Percentiles rank a stretch among this genome's conserved stretches.
phyloP scores from a whole-genome alignment of 1,284 basidiomycete species.

The Pyrrhoderma lamaoense region DNA sequence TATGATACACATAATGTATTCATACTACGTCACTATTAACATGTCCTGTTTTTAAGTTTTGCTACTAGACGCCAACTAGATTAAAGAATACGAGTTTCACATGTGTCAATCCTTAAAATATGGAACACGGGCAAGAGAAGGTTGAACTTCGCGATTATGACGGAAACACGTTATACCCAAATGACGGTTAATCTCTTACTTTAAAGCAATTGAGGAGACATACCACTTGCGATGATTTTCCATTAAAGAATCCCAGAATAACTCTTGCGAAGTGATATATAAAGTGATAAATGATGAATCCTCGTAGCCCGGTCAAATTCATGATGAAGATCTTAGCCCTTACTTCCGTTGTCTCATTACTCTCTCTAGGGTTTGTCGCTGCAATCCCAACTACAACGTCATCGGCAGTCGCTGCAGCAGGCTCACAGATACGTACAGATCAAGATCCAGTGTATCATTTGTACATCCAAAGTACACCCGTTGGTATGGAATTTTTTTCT shows the following conservation, averaged over 20 bases:
- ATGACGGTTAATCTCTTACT: too few relatives aligned
- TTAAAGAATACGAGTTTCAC: not conserved
- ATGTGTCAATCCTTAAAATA: not conserved
- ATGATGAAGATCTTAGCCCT: conserved; percentile 6
- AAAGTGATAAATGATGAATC: too few relatives aligned
- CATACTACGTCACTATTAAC: too few relatives aligned
- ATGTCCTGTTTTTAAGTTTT: too few relatives aligned
- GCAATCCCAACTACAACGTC: conserved; percentile 33
- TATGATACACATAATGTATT: too few relatives aligned
- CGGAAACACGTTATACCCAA: not conserved
- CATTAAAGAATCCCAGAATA: too few relatives aligned
- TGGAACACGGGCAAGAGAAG: not conserved
- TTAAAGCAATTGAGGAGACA: too few relatives aligned
- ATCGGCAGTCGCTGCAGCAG: conserved; percentile 38
- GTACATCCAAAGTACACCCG: conserved; percentile 40
- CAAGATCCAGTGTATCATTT: conserved; percentile 50
- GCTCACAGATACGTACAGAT: conserved; percentile 47
- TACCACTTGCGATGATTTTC: too few relatives aligned
- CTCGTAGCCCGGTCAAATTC: not conserved
- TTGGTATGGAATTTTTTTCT: conserved; percentile 27
- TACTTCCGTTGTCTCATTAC: conserved; percentile 2
- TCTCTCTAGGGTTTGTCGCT: not conserved
- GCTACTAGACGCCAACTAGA: too few relatives aligned
- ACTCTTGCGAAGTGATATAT: too few relatives aligned
- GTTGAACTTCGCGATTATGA: conserved; percentile 8